Evolutionary conservation across 1,284 basidiomycete genomes (phyloP).

Genomic region (Cutaneotrichosporon mucoides): DNA sequence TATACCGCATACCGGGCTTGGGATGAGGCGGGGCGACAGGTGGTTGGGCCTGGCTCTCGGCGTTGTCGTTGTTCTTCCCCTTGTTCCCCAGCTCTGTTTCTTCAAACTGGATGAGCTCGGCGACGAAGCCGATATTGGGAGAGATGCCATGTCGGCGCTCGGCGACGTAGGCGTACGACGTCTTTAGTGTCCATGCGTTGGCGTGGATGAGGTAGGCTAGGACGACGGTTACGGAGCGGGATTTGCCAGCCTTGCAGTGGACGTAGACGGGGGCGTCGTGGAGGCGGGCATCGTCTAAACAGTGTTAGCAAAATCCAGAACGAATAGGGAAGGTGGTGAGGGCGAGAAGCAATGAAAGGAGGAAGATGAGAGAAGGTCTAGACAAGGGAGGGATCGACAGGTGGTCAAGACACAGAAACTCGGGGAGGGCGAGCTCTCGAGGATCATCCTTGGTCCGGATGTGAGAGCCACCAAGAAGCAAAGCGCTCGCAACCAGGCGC

Average conservation of each 20-base stretch:
- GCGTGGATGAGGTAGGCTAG: constrained; percentile 97
- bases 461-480: too few species aligned
- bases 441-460: too few species aligned
- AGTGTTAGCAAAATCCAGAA: not conserved
- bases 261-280: constrained; percentile 87
- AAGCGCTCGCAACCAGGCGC: too few species aligned
- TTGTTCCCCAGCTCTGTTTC: constrained; percentile 68
- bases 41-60: not conserved
- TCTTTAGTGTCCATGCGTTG: constrained; percentile 88
- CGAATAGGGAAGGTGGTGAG: not conserved
- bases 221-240: constrained; percentile 91
- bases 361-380: too few species aligned
- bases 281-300: constrained; percentile 77
- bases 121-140: constrained; percentile 98
- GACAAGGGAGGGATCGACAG: too few species aligned
- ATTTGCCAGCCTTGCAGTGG: constrained; percentile 95
- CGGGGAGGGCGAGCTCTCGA: too few species aligned
- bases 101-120: constrained; percentile 94
- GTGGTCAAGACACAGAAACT: too few species aligned
- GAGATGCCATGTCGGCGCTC: constrained; percentile 86
- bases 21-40: not conserved
- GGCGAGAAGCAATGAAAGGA: not conserved
- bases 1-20: constrained; percentile 51
- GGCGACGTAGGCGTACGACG: constrained; percentile 83
- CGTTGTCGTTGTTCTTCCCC: not conserved